Percentiles rank a stretch among this genome's conserved stretches.
Conservation (phyloP, 306 rosid species). For the Hylodesmum podocarpum region DNA sequence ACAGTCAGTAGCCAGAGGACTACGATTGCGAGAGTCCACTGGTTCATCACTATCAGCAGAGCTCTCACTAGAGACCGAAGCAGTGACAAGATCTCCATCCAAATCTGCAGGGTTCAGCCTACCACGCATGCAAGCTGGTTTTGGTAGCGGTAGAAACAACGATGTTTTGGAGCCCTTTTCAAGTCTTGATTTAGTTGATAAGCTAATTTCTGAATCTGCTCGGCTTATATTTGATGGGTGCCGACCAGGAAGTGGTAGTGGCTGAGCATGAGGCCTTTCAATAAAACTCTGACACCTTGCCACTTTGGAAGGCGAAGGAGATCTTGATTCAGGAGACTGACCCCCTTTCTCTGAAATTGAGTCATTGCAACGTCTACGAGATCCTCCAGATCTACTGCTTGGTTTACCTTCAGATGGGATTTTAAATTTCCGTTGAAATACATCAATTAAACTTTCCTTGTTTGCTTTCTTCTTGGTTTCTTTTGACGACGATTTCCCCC, state of each 20-base stretch:
- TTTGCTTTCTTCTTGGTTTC: constrained; percentile 75
- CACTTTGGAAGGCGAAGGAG: constrained; percentile 88
- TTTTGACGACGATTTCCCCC: constrained; percentile 79
- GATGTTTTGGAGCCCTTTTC: constrained; percentile 60
- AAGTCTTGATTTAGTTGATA: constrained; percentile 48
- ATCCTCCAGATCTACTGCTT: constrained; percentile 55
- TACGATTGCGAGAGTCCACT: constrained; percentile 61
- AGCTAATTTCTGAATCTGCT: constrained; percentile 69
- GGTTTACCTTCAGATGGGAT: constrained; percentile 65
- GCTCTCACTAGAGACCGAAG: constrained; percentile 70
- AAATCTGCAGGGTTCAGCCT: constrained; percentile 60
- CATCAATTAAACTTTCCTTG: constrained; percentile 74
- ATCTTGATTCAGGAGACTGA: constrained; percentile 68
- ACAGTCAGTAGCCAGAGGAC: constrained; percentile 67
- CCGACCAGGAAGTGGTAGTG: constrained; percentile 76
- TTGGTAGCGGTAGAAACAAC: constrained; percentile 63
- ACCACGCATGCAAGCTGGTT: constrained; percentile 65
- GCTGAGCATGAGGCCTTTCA: constrained; percentile 79
- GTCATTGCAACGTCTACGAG: constrained; percentile 61
- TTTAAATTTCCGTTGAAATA: constrained; percentile 68
- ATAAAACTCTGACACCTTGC: constrained; percentile 88
- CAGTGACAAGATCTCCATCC: constrained; percentile 67
- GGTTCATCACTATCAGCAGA: constrained; percentile 74
- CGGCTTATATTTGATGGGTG: constrained; percentile 56
- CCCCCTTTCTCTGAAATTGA: constrained; percentile 75